Percentiles rank a stretch among this genome's conserved stretches.
These are phyloP conservation scores for Coccomyxa sp. DNA, from an alignment of 139 green algal genomes.

Conservation along the genomic window DNA sequence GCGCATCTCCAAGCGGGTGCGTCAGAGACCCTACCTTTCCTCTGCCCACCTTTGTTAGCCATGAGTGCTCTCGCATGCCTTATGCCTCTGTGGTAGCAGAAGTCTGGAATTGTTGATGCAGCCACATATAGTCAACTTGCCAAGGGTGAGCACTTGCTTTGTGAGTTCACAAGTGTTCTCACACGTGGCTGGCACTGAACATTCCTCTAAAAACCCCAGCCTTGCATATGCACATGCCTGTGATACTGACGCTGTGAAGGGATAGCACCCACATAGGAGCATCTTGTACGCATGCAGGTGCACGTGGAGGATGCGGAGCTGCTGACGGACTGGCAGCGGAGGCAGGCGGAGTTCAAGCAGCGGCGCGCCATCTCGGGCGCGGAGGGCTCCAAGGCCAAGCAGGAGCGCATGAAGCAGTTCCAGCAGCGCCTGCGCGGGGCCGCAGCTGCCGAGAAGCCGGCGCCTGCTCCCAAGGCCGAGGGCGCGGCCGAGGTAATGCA, in stretches of 20 bases:
- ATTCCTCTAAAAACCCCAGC: too few relatives aligned
- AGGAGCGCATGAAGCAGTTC: constrained; percentile 56
- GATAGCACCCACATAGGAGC: too few relatives aligned
- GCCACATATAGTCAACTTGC: not conserved
- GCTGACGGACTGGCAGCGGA: constrained; percentile 65
- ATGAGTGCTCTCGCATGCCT: too few relatives aligned
- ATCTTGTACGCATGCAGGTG: not conserved
- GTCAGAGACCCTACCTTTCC: too few relatives aligned
- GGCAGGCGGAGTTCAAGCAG: constrained; percentile 64
- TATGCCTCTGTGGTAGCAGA: too few relatives aligned
- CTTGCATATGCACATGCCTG: too few relatives aligned
- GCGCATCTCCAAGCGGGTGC: constrained; percentile 3
- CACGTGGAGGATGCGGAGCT: constrained; percentile 58
- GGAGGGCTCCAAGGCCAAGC: constrained; percentile 61
- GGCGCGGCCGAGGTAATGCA: too few relatives aligned
- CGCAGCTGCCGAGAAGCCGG: not conserved
- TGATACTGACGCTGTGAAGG: too few relatives aligned
- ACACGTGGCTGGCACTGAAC: too few relatives aligned
- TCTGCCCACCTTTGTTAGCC: too few relatives aligned
- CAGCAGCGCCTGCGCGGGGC: constrained; percentile 27
- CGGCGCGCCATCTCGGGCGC: constrained; percentile 43
- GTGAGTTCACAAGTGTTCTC: not conserved
- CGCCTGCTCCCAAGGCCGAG: not conserved
- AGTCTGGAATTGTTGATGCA: not conserved
- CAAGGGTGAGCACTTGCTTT: not conserved